A percentile compares a stretch with the other conserved stretches of the same genome.
phyloP scores from a whole-genome alignment of 2,329 filamentous ascomycete genomes.

The Cytospora leucostoma region DNA sequence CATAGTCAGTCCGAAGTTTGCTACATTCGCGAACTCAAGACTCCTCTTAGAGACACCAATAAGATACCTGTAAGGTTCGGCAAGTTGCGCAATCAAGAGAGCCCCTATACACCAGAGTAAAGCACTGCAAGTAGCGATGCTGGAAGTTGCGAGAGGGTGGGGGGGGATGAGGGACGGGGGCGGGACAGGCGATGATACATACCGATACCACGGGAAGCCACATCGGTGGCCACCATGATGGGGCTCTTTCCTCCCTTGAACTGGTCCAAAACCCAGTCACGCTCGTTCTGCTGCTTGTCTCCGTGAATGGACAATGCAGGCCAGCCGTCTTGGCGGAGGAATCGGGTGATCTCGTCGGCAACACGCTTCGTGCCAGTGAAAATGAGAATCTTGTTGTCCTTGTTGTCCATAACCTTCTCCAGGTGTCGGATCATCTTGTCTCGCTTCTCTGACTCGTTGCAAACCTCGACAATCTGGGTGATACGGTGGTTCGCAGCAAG shows the following conservation, averaged over 20 bases:
- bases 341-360: slow-evolving; percentile 95
- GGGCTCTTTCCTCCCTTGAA: slow-evolving; percentile 99
- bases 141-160: slow-evolving; percentile 53
- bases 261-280: slow-evolving; percentile 98
- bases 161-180: slow-evolving; percentile 37
- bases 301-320: slow-evolving; percentile 97
- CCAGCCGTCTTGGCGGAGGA: slow-evolving; percentile 97
- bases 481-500: slow-evolving; percentile 97
- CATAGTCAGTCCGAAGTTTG: slow-evolving; percentile 48
- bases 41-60: slow-evolving; percentile 78
- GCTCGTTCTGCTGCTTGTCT: slow-evolving; percentile 99
- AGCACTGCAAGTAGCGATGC: slow-evolving; percentile 69
- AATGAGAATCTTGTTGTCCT: slow-evolving; percentile 91
- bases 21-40: slow-evolving; percentile 82
- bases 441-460: slow-evolving; percentile 95
- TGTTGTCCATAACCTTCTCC: slow-evolving; percentile 97
- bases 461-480: slow-evolving; percentile 95
- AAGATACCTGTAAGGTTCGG: slow-evolving; percentile 76
- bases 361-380: slow-evolving; percentile 95
- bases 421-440: slow-evolving; percentile 97
- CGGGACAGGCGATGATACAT: slow-evolving; percentile 71
- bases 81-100: slow-evolving; percentile 87
- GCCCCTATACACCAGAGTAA: slow-evolving; percentile 90
- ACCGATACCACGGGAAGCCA: slow-evolving; percentile 99
- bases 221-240: slow-evolving; percentile 99